Percentiles rank a stretch among this genome's conserved stretches.
These are phyloP conservation scores for Stephania cephalantha DNA, from an alignment of 164 flowering plant genomes.

Conservation along the genomic window DNA sequence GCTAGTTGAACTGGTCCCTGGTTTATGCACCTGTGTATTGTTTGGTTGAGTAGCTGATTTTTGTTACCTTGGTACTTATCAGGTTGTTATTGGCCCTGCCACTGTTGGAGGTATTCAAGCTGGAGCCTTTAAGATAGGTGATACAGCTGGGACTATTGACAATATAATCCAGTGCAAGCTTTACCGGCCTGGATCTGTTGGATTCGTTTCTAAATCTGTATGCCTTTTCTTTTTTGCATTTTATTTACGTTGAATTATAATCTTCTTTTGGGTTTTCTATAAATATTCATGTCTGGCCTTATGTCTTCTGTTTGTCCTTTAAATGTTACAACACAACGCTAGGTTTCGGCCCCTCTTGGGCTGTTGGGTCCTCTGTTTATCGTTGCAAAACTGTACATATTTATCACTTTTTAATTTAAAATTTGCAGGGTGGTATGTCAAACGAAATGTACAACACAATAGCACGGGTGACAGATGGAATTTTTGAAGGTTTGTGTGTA, in stretches of 20 bases:
- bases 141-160: conserved; percentile 94
- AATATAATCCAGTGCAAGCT: conserved; percentile 93
- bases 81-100: conserved; percentile 99
- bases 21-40: not conserved
- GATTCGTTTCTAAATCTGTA: conserved; percentile 98
- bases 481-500: conserved; percentile 70
- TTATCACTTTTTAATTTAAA: conserved; percentile 1
- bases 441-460: conserved; percentile 88
- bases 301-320: not conserved
- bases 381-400: not conserved
- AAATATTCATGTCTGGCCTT: no score
- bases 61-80: not conserved
- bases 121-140: conserved; percentile 94
- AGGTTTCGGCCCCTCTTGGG: not conserved
- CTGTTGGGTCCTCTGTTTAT: not conserved
- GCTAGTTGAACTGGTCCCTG: conserved; percentile 5
- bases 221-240: not conserved
- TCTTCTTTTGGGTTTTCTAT: no score
- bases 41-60: not conserved
- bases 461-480: conserved; percentile 98
- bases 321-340: not conserved
- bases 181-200: conserved; percentile 99
- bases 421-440: conserved; percentile 95
- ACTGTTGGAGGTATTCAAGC: conserved; percentile 97
- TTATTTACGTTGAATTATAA: not conserved